Percentiles rank a stretch among this genome's conserved stretches.
phyloP scores from a whole-genome alignment of 2,329 filamentous ascomycete genomes.

The Cercospora nicotianae region DNA sequence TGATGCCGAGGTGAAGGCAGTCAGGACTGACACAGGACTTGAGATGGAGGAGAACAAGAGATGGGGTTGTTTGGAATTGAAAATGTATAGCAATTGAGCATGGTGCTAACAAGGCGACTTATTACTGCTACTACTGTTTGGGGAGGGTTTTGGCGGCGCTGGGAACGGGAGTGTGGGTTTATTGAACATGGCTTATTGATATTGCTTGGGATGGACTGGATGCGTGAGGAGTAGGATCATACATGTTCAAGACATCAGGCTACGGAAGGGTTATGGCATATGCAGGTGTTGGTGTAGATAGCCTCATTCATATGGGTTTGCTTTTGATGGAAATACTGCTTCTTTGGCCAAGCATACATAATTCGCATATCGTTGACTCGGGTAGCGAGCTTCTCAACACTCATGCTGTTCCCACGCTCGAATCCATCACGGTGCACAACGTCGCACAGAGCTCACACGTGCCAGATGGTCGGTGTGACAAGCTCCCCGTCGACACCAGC shows the following conservation, averaged over 20 bases:
- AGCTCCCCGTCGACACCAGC: not conserved
- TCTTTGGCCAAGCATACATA: not conserved
- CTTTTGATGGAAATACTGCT: not conserved
- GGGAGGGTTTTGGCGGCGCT: not conserved
- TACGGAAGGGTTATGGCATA: not conserved
- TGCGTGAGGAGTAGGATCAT: no score
- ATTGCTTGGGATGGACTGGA: not conserved
- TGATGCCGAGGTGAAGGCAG: conserved; percentile 53
- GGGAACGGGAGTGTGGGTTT: not conserved
- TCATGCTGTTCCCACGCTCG: not conserved
- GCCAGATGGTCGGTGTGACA: not conserved
- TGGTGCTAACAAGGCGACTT: not conserved
- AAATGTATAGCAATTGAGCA: conserved; percentile 13
- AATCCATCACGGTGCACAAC: not conserved
- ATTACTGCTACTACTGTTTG: not conserved
- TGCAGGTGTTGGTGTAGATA: not conserved
- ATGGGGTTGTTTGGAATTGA: not conserved
- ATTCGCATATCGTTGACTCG: not conserved
- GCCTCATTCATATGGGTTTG: not conserved
- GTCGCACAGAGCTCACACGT: not conserved
- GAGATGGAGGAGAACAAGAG: not conserved
- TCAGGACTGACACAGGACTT: not conserved
- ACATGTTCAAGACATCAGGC: not conserved
- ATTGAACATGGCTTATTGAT: not conserved
- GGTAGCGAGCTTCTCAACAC: not conserved